Percentiles rank a stretch among this genome's conserved stretches.
These are phyloP conservation scores for Sungouiozyma intestinalis DNA, from an alignment of 805 yeast genomes.

Conservation along the genomic window DNA sequence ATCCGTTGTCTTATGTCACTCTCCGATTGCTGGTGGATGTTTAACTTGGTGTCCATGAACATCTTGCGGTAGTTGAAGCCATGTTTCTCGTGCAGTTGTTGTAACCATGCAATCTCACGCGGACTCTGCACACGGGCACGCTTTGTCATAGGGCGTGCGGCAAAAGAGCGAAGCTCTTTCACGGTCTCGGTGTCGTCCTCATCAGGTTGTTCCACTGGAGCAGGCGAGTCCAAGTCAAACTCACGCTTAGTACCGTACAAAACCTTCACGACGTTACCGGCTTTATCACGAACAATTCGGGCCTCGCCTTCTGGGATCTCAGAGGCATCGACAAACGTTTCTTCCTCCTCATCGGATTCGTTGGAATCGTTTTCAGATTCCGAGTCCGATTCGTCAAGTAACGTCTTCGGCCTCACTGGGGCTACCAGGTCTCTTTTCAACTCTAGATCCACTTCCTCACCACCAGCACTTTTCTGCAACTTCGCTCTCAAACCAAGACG, in stretches of 20 bases:
- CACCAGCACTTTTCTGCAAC: conserved; percentile 66
- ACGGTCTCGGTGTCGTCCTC: conserved; percentile 45
- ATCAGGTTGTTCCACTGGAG: conserved; percentile 19
- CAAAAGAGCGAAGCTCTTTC: conserved; percentile 54
- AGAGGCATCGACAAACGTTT: conserved; percentile 33
- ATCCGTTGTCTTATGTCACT: conserved; percentile 74
- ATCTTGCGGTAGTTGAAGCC: conserved; percentile 83
- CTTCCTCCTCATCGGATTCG: conserved; percentile 8
- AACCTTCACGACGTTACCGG: conserved; percentile 55
- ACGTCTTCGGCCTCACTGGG: conserved; percentile 16
- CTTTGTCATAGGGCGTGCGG: conserved; percentile 33
- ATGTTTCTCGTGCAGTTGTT: conserved; percentile 54
- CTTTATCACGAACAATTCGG: conserved; percentile 56
- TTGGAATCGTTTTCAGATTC: conserved; percentile 6
- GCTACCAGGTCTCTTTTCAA: conserved; percentile 30
- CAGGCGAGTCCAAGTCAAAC: conserved; percentile 27
- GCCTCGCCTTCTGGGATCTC: conserved; percentile 74
- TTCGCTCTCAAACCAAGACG: conserved; percentile 65
- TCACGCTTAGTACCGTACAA: conserved; percentile 57
- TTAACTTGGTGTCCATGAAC: conserved; percentile 86
- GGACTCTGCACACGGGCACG: conserved; percentile 50
- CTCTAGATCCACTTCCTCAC: conserved; percentile 48
- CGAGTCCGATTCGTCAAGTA: conserved; percentile 20
- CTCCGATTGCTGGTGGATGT: conserved; percentile 72
- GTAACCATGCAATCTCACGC: conserved; percentile 69